Conservation (phyloP, 2,329 filamentous ascomycete species). For the Hymenoscyphus occultus region DNA sequence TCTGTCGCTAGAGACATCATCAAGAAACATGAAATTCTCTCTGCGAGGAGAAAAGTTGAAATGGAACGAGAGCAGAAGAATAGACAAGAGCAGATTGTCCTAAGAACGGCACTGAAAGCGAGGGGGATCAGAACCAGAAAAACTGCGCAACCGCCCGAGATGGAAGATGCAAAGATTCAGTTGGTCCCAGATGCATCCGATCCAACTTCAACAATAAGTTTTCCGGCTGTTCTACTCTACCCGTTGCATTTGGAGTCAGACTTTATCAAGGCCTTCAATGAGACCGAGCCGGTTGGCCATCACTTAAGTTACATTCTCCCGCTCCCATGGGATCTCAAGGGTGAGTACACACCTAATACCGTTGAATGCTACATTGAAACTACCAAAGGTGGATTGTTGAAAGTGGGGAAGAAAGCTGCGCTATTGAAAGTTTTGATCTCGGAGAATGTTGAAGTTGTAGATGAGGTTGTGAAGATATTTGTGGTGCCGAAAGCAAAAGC, state of each 20-base stretch:
- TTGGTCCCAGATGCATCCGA: constrained; percentile 73
- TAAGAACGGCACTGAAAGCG: constrained; percentile 64
- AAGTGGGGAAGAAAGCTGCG: constrained; percentile 81
- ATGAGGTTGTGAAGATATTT: constrained; percentile 79
- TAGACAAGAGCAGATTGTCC: constrained; percentile 55
- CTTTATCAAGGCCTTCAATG: constrained; percentile 83
- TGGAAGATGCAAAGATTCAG: constrained; percentile 75
- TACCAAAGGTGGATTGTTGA: constrained; percentile 72
- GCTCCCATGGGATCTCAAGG: constrained; percentile 74
- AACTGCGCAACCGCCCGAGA: constrained; percentile 73
- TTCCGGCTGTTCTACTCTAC: constrained; percentile 83
- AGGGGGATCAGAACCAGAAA: constrained; percentile 66
- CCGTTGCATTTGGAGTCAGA: constrained; percentile 79
- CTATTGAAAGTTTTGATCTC: constrained; percentile 71
- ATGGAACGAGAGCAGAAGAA: constrained; percentile 52
- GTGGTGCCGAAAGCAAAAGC: constrained; percentile 72
- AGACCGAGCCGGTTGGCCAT: constrained; percentile 70
- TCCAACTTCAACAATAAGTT: constrained; percentile 65
- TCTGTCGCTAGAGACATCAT: constrained; percentile 61
- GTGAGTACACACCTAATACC: constrained; percentile 60
- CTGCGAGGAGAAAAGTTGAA: constrained; percentile 54
- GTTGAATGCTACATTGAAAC: constrained; percentile 95
- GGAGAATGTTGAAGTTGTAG: constrained; percentile 82
- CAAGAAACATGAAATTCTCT: constrained; percentile 53
- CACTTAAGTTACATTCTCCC: constrained; percentile 86